Percentiles rank a stretch among this genome's conserved stretches.
Conservation (phyloP, 169 alveolate genomes). For the Plasmodium ovale region DNA sequence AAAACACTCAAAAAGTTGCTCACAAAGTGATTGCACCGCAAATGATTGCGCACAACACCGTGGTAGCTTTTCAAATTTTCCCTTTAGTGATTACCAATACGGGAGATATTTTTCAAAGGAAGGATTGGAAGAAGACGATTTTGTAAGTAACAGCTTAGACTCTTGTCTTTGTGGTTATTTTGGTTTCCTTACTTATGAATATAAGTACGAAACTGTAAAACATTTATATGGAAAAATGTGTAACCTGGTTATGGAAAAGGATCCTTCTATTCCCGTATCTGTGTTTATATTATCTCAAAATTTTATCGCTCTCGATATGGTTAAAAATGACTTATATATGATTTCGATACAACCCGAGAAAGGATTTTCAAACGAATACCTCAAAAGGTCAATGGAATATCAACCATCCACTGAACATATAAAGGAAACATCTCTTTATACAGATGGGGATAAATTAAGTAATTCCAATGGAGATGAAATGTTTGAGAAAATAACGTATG, state of each 20-base stretch:
- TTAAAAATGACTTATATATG: constrained; percentile 14
- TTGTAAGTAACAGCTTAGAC: constrained; percentile 6
- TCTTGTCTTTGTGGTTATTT: constrained; percentile 70
- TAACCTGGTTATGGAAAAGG: background rate
- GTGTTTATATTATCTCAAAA: constrained; percentile 49
- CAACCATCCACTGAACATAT: background rate
- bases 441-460: background rate
- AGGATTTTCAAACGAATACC: background rate
- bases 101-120: background rate
- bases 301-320: constrained; percentile 27
- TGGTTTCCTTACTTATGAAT: constrained; percentile 79
- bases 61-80: background rate
- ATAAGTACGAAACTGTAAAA: constrained; percentile 66
- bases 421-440: background rate
- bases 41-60: too few species aligned
- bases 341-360: constrained; percentile 24
- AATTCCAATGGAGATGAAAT: background rate
- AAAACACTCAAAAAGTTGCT: too few species aligned
- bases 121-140: constrained; percentile 17
- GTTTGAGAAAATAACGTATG: too few species aligned
- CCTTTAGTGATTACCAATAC: background rate
- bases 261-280: constrained; percentile 6
- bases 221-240: constrained; percentile 22
- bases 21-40: too few species aligned
- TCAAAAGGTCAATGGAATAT: background rate